Evolutionary conservation across 257 asterid species (phyloP).

Genomic region (Solanum commersonii): DNA sequence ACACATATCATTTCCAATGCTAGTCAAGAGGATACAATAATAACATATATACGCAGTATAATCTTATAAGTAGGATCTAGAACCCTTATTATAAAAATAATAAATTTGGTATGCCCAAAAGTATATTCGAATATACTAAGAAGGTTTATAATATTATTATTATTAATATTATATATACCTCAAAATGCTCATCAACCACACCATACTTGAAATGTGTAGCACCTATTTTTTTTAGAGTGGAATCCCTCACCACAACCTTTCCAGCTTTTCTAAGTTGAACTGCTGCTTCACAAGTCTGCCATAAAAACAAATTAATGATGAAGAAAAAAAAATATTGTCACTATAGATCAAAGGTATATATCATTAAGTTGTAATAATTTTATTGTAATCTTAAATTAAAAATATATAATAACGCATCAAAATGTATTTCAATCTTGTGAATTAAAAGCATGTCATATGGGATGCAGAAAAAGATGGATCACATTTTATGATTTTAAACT

Average conservation of each 20-base stretch:
- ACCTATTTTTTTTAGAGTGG: constrained; percentile 58
- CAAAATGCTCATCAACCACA: constrained; percentile 68
- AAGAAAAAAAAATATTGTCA: neutral
- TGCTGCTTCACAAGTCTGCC: constrained; percentile 83
- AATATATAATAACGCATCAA: too few species aligned
- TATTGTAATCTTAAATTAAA: too few species aligned
- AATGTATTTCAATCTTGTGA: neutral
- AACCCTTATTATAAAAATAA: neutral
- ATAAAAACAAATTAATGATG: neutral
- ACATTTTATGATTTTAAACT: neutral
- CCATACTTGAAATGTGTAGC: constrained; percentile 57
- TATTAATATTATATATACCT: constrained; percentile 24
- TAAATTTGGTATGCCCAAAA: neutral
- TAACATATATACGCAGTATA: neutral
- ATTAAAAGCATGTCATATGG: neutral
- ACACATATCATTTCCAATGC: neutral
- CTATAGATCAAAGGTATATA: neutral
- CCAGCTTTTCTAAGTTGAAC: constrained; percentile 79
- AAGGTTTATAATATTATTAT: neutral
- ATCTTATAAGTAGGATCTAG: neutral
- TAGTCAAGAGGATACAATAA: neutral
- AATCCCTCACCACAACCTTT: constrained; percentile 54
- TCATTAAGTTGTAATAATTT: neutral
- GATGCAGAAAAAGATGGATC: neutral
- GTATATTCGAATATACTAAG: neutral